A percentile compares a stretch with the other conserved stretches of the same genome.
phyloP scores from a whole-genome alignment of 1,284 basidiomycete species.

The Trichosporon coremiiforme region DNA sequence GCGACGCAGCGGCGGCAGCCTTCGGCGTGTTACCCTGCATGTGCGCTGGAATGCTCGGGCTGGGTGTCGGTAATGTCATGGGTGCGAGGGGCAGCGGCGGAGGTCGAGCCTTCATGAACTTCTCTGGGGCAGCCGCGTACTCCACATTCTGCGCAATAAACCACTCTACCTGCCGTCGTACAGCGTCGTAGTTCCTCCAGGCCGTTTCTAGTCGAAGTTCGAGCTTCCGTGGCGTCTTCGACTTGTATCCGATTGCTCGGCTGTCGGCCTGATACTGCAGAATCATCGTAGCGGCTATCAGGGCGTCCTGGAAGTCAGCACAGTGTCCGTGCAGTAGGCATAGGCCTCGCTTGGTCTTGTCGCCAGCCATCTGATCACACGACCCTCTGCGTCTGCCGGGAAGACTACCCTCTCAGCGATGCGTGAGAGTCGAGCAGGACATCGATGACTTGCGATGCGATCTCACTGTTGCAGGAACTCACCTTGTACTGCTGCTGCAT shows the following conservation, averaged over 20 bases:
- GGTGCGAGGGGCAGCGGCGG: slow-evolving; percentile 30
- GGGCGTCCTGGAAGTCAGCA: slow-evolving; percentile 35
- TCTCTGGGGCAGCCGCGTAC: slow-evolving; percentile 31
- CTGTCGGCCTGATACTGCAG: slow-evolving; percentile 37
- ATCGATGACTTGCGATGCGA: neutral
- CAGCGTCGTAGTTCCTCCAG: slow-evolving; percentile 41
- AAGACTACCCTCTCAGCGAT: neutral
- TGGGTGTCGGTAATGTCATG: slow-evolving; percentile 31
- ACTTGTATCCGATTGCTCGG: slow-evolving; percentile 29
- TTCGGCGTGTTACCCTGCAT: slow-evolving; percentile 21
- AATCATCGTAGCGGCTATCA: slow-evolving; percentile 38
- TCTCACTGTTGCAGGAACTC: neutral
- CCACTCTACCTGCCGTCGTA: slow-evolving; percentile 40
- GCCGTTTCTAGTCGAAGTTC: slow-evolving; percentile 32
- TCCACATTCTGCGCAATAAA: slow-evolving; percentile 37
- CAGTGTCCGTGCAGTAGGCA: neutral
- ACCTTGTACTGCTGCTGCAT: slow-evolving; percentile 42
- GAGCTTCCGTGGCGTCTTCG: slow-evolving; percentile 32
- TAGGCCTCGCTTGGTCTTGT: neutral
- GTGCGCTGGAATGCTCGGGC: slow-evolving; percentile 25
- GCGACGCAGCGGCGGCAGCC: slow-evolving; percentile 31
- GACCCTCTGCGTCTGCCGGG: neutral
- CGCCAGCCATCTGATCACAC: slow-evolving; percentile 6
- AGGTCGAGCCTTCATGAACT: slow-evolving; percentile 31
- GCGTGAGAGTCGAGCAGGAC: neutral